Conservation (phyloP, 768 basidiomycete species). For the Thelephora ganbajun region DNA sequence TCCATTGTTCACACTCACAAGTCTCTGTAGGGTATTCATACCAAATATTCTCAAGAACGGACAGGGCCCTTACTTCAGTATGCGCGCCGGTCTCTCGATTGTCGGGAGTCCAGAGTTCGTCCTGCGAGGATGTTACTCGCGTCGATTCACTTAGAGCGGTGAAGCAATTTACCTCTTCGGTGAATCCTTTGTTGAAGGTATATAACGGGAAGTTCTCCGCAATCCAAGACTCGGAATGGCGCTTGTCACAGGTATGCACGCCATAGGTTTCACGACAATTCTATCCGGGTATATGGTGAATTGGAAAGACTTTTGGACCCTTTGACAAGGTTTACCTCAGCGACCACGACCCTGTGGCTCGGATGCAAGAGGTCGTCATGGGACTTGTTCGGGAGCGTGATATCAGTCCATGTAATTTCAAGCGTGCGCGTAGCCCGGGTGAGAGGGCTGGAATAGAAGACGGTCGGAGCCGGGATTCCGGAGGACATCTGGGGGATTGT, state of each 20-base stretch:
- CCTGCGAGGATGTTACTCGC: slow-evolving; percentile 11
- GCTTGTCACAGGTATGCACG: slow-evolving; percentile 59
- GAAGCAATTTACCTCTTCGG: slow-evolving; percentile 25
- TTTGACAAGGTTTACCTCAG: slow-evolving; percentile 35
- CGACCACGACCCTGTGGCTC: slow-evolving; percentile 23
- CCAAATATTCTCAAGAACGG: slow-evolving; percentile 45
- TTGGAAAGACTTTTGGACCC: background rate
- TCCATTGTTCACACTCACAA: slow-evolving; percentile 25
- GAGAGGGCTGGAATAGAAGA: slow-evolving; percentile 49
- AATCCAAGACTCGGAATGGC: slow-evolving; percentile 37
- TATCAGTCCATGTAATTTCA: background rate
- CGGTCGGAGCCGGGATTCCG: slow-evolving; percentile 36
- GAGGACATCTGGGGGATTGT: slow-evolving; percentile 2
- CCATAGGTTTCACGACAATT: slow-evolving; percentile 55
- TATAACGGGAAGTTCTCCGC: slow-evolving; percentile 33
- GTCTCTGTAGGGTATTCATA: slow-evolving; percentile 23
- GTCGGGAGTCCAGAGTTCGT: slow-evolving; percentile 42
- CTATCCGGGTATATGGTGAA: slow-evolving; percentile 19
- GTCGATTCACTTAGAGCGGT: background rate
- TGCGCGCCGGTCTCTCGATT: slow-evolving; percentile 38
- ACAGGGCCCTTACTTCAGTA: slow-evolving; percentile 30
- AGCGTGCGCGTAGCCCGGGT: slow-evolving; percentile 47
- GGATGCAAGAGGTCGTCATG: background rate
- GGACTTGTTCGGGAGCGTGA: background rate
- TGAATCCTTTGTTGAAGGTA: slow-evolving; percentile 39